Percentiles rank a stretch among this genome's conserved stretches.
phyloP scores from a whole-genome alignment of 73 alveolate species.

The Paramecium biaurelia region DNA sequence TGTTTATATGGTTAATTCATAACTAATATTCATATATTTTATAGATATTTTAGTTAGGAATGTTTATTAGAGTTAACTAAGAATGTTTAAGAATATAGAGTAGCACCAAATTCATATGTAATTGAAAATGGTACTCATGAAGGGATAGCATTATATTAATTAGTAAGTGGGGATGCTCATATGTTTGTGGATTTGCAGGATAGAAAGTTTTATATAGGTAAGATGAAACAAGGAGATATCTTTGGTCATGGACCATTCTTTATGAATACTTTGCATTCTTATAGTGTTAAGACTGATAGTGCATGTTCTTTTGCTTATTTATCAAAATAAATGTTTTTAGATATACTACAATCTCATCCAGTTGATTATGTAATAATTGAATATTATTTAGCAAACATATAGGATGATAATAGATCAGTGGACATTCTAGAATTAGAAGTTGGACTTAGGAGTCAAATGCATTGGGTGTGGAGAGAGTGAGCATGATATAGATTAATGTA shows the following conservation, averaged over 20 bases:
- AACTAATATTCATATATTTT: neutral
- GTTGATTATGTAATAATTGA: neutral
- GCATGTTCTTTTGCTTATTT: slow-evolving; percentile 34
- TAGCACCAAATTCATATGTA: slow-evolving; percentile 7
- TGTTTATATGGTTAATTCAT: slow-evolving; percentile 38
- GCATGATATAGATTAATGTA: slow-evolving; percentile 19
- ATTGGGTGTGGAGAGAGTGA: neutral
- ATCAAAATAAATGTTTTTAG: neutral
- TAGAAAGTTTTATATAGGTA: slow-evolving; percentile 2
- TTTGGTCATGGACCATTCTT: slow-evolving; percentile 17
- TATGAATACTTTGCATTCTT: neutral
- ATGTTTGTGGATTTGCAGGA: neutral
- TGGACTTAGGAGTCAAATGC: slow-evolving; percentile 29
- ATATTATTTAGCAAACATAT: neutral
- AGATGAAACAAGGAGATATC: neutral
- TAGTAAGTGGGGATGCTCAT: slow-evolving; percentile 38
- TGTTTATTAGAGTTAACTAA: slow-evolving; percentile 22
- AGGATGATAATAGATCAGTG: slow-evolving; percentile 1
- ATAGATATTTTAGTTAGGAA: neutral
- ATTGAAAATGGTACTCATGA: neutral
- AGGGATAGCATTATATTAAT: neutral
- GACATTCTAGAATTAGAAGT: neutral
- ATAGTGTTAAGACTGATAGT: neutral
- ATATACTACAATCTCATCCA: neutral
- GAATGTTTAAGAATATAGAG: slow-evolving; percentile 9